Evolutionary conservation across 257 asterid genomes (phyloP), one percentile per base, ranked within the genome.

Genomic region (Solanum corneliomulleri): DNA sequence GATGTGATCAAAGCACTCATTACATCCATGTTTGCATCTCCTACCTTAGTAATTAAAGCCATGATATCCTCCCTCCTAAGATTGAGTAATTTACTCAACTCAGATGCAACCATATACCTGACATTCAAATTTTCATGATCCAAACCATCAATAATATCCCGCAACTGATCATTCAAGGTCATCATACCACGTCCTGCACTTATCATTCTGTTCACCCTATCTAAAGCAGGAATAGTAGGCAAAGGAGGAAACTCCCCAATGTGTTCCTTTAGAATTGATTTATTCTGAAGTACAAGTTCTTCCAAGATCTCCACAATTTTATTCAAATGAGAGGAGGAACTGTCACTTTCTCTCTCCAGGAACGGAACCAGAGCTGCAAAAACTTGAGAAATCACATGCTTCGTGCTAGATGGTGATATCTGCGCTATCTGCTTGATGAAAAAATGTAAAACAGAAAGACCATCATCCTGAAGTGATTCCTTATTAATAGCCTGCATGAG

Each of bases 301-400:
- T 97, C 96, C 91, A 97, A 90, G 90, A 97, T 94, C 92, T 94
- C 94, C 88, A 97, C 98, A 89, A 95, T 93, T 90, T 92, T 93
- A 85, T 89, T 87, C 89, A 87, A 91, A 86, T 93, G 93, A 52
- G 92, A 52, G 84, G 94, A 92, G 74, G 94, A 90, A 85, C 75
- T 92, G 84, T 88, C 98, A 68, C 90, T 90, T 70, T 94, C 98
- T 89, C 91, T 94, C 92, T 97, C 98, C 93, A 95, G 88, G 92
- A 97, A 92, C 45, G 99, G 98, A 86, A 97, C 95, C 71, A 95
- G 96, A 72, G 98, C 97, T 89, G 99, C 99, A 93, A 97, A 95
- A 74, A 97, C 98, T 95, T 97, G 99, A 91, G 97, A 97, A 89
- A 97, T 92, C 77, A 97, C 94, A 86, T 97, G 98, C 86, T 97